Evolutionary conservation across 306 rosid species (phyloP), one percentile per base, ranked within the genome.

Genomic region (Sechiopsis laciniata): DNA sequence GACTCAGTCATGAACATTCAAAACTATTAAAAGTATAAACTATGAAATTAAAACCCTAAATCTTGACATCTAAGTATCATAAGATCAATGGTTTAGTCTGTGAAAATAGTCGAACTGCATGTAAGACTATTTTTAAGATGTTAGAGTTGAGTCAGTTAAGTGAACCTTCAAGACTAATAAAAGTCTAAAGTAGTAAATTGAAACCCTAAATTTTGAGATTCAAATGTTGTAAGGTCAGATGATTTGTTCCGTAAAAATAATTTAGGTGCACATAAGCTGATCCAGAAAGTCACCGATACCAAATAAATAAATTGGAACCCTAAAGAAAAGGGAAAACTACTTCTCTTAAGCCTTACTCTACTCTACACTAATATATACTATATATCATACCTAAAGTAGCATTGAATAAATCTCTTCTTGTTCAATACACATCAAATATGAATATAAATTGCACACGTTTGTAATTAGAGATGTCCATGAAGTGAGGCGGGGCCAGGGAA

Each of bases 1-100:
- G 73, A 69, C 73, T 69, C 7, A 22, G 73, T 69, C 73, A 50
- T 48, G 73, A 21, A 69, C 45, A 57, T 69, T 69, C 73, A 69
- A 50, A 21, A 48, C 73, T 68, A 48, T 48, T 68, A 68, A 68
- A 68, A 68, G 73, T 46, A 5, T 11, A 68, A 50, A 19, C 73
- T 68, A 15, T 48, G 21, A 2, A 67, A 17, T 68, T 48, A 19
- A 37, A 20, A 45, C 10, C 10, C 72, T 17, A 42, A 19, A 32
- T 20, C 3, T 32, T 32, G 37, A 32, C 37, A 32, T 32, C 37
- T n/a, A n/a, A n/a, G n/a, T n/a, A n/a, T n/a, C n/a, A n/a, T n/a
- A n/a, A n/a, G n/a, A n/a, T n/a, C n/a, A n/a, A n/a, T n/a, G n/a
- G n/a, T n/a, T n/a, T n/a, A n/a, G n/a, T n/a, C n/a, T n/a, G n/a